These are phyloP conservation scores for Spergularia azorica DNA, from an alignment of 179 eudicot species.

Conservation along the genomic window DNA sequence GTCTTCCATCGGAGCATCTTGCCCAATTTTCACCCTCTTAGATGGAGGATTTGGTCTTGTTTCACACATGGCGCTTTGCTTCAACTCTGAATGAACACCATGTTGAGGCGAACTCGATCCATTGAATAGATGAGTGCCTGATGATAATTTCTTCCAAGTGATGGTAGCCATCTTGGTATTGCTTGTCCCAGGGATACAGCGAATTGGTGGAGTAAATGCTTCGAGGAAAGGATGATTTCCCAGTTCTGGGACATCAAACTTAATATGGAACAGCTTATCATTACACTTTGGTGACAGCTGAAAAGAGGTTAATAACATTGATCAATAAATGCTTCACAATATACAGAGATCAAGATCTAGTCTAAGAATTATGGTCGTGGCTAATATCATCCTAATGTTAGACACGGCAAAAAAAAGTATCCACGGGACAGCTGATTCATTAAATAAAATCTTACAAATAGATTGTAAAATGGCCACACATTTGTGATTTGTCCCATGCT, in stretches of 20 bases:
- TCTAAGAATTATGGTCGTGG: background rate
- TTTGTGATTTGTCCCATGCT: background rate
- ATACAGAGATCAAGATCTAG: background rate
- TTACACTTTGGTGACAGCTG: slow-evolving; percentile 88
- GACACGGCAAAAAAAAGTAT: background rate
- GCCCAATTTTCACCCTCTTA: slow-evolving; percentile 72
- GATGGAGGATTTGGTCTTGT: slow-evolving; percentile 63
- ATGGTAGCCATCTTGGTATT: slow-evolving; percentile 42
- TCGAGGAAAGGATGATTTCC: slow-evolving; percentile 59
- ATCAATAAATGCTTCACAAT: slow-evolving; percentile 8
- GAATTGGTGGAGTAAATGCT: slow-evolving; percentile 59
- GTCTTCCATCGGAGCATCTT: slow-evolving; percentile 38
- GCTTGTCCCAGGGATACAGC: slow-evolving; percentile 60
- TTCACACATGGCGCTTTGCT: slow-evolving; percentile 55
- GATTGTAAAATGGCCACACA: background rate
- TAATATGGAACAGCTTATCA: slow-evolving; percentile 67
- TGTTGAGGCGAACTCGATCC: slow-evolving; percentile 49
- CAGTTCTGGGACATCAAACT: slow-evolving; percentile 46
- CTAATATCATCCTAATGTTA: background rate
- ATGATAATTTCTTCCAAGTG: slow-evolving; percentile 58
- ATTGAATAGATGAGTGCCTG: slow-evolving; percentile 48
- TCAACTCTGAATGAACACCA: slow-evolving; percentile 45
- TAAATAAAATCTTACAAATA: background rate
- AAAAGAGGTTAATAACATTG: slow-evolving; percentile 12
- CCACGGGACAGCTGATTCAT: background rate